phyloP scores from a whole-genome alignment of 2,329 filamentous ascomycete genomes.

The Thermochaetoides dissita region DNA sequence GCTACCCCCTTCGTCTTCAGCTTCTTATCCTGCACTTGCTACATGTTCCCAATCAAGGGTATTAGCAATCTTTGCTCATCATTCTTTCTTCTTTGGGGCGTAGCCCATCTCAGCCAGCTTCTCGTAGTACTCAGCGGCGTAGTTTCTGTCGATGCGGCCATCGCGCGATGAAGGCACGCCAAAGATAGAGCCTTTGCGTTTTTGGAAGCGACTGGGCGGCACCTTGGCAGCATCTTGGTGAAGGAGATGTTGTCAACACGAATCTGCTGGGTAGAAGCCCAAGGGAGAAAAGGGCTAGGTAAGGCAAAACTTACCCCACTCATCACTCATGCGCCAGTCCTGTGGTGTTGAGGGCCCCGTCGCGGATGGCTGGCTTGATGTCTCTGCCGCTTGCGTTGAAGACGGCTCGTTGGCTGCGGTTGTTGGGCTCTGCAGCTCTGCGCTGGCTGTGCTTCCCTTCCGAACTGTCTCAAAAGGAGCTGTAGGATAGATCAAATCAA shows the following conservation, averaged over 20 bases:
- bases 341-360: neutral
- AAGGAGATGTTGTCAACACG: neutral
- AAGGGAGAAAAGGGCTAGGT: neutral
- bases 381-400: too few relatives aligned
- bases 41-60: too few relatives aligned
- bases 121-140: conserved; percentile 45
- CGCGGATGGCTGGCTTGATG: too few relatives aligned
- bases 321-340: conserved; percentile 13
- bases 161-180: conserved; percentile 51
- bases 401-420: too few relatives aligned
- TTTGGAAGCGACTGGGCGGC: conserved; percentile 53
- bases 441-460: too few relatives aligned
- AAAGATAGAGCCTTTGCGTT: conserved; percentile 55
- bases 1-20: too few relatives aligned
- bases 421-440: too few relatives aligned
- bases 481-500: too few relatives aligned
- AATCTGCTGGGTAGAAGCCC: too few relatives aligned
- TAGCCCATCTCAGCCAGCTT: conserved; percentile 35
- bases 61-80: too few relatives aligned
- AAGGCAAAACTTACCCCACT: conserved; percentile 13
- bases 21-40: too few relatives aligned
- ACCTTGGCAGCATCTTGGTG: conserved; percentile 47
- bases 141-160: conserved; percentile 47
- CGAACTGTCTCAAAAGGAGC: too few relatives aligned
- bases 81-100: neutral